Conservation (phyloP, 352 stramenopile genomes). For the Thalassiosira ordinaria region DNA sequence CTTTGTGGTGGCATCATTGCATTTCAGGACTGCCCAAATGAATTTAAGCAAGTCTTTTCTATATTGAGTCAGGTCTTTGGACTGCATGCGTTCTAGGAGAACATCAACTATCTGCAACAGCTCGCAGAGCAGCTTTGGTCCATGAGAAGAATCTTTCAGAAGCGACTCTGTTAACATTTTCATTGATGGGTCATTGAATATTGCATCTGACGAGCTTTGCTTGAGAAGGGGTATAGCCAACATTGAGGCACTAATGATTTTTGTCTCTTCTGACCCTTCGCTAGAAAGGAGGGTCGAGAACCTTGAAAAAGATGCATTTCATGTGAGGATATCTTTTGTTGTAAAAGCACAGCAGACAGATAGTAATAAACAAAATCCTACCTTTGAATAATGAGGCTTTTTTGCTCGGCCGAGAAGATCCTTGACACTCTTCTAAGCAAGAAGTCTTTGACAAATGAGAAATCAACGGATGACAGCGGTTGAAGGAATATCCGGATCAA, state of each 20-base stretch:
- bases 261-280: constrained; percentile 87
- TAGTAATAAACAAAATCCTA: too few relatives aligned
- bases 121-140: constrained; percentile 65
- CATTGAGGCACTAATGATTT: constrained; percentile 92
- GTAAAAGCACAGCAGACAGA: too few relatives aligned
- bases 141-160: constrained; percentile 39
- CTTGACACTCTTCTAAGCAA: constrained; percentile 74
- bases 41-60: constrained; percentile 98
- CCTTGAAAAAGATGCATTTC: constrained; percentile 86
- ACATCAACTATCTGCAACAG: constrained; percentile 94
- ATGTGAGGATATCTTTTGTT: constrained; percentile 1
- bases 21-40: constrained; percentile 96
- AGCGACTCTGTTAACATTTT: constrained; percentile 47
- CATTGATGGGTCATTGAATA: constrained; percentile 41
- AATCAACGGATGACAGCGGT: constrained; percentile 90
- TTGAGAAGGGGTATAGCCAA: constrained; percentile 93
- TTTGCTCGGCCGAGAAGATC: constrained; percentile 59
- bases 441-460: constrained; percentile 92
- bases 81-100: constrained; percentile 94
- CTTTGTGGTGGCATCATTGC: constrained; percentile 93
- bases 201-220: constrained; percentile 21
- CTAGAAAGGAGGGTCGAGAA: constrained; percentile 69
- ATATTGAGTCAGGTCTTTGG: constrained; percentile 90
- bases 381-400: constrained; percentile 39
- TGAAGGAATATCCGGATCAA: constrained; percentile 88